Evolutionary conservation across 2,329 filamentous ascomycete species (phyloP), one percentile per base, ranked within the genome.

Genomic region (Dichotomopilus funicola): DNA sequence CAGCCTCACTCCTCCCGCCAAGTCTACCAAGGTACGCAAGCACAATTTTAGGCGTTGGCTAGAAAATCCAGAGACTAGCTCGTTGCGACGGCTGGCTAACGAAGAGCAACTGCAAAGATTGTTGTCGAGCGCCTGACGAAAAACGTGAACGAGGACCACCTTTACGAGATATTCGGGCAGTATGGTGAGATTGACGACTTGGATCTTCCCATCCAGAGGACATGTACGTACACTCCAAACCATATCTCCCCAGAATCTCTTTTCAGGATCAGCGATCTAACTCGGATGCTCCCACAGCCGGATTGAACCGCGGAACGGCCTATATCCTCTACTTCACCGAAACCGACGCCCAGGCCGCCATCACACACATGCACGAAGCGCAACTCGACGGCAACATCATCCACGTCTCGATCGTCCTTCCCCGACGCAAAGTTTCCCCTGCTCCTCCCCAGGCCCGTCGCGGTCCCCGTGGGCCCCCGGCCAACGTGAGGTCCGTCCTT

Each of bases 291-390:
- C 8, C 11, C 11, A 13, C 65, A 94, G 89, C 88, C 76, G 87
- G 88, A 70, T 91, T 85, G 53, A 97, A 97, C 67, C 86, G 92
- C 55, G 92, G 94, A 47, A 95, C 90, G 34, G 94, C 92, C 36
- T 97, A 96, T 70, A 91, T 97, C 60, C 78, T 96, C 43, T 99
- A 87, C 72, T 77, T 83, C 53, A 79, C 87, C 62, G 82, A 91
- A 61, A 77, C 81, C 49, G 87, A 92, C 61, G 92, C 94, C 31
- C 90, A 96, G 72, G 78, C 84, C 11, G 94, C 94, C 34, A 95
- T 96, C 64, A 84, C 91, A 13, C 89, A 95, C 69, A 97, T 99
- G 94, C 94, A 99, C 71, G 94, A 99, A 73, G 90, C 89, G n/a
- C 89, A 95, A 67, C 75, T 96, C 34, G 91, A 96, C 70, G 91